phyloP scores from a whole-genome alignment of 345 rosid genomes.

The Arabis alpina region DNA sequence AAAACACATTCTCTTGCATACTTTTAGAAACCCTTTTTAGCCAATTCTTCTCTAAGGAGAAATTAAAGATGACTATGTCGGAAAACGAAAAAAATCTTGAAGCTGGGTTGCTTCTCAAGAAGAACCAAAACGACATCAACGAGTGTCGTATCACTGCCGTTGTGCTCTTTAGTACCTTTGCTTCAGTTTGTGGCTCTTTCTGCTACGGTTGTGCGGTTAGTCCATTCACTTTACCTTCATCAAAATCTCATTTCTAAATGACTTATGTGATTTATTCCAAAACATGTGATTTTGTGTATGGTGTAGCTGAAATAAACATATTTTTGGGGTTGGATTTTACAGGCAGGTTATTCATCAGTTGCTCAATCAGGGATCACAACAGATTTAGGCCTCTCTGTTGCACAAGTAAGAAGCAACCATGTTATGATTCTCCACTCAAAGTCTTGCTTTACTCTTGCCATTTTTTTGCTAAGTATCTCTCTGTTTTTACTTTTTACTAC shows the following conservation, averaged over 20 bases:
- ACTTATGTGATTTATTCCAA: background rate
- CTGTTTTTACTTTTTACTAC: background rate
- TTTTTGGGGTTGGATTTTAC: constrained; percentile 2
- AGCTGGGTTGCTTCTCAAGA: constrained; percentile 38
- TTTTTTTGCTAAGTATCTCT: background rate
- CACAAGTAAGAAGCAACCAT: constrained; percentile 41
- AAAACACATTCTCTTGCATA: no score
- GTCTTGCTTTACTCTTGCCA: background rate
- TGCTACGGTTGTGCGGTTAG: constrained; percentile 49
- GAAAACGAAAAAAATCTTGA: constrained; percentile 35
- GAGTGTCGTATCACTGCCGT: constrained; percentile 42
- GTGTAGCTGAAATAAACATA: background rate
- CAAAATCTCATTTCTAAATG: background rate
- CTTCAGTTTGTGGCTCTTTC: constrained; percentile 50
- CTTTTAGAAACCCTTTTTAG: background rate
- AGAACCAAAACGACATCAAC: constrained; percentile 38
- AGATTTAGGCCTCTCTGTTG: constrained; percentile 51
- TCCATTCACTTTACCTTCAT: background rate
- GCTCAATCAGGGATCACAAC: constrained; percentile 47
- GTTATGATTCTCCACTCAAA: background rate
- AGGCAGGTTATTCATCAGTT: constrained; percentile 57
- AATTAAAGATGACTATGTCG: constrained; percentile 36
- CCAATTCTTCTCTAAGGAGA: background rate
- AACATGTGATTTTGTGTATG: background rate
- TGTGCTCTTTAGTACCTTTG: constrained; percentile 46